Evolutionary conservation across 495 filamentous ascomycete genomes (phyloP), one percentile per base, ranked within the genome.

Genomic region (Talaromyces trachyspermus): DNA sequence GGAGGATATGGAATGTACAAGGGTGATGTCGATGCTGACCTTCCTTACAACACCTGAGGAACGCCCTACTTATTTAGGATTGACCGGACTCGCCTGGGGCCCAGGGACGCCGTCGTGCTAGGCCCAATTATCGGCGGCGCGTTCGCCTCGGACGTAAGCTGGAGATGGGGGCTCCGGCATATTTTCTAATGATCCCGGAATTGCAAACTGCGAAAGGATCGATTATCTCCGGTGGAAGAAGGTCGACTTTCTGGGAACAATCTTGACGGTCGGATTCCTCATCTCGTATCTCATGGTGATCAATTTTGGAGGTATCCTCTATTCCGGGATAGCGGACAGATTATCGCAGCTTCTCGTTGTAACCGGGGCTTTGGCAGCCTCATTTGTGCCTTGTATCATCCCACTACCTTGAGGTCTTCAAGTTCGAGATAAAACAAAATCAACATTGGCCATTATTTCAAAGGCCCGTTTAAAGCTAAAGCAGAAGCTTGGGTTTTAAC

Each of bases 41-140:
- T 33, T 59, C 33, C 53, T 52, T 7, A 71, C 68, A 0, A 56
- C 60, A 2, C 29, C 53, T 4, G 45, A 49, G 3, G 59, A 70
- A 43, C 62, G 68, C 4, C 67, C 68, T 0, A 48, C 55, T 0
- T 71, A 71, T 41, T 43, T 68, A 35, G 55, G 50, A 5, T 38
- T 60, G 9, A 65, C 54, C 2, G 65, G 64, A 6, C 48, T 66
- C 5, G 65, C 55, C 33, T 82, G 70, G 71, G 79, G 77, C 14
- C 20, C 73, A 9, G 76, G 76, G 15, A 71, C 61, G 6, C n/a
- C n/a, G n/a, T n/a, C n/a, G 59, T 68, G 0, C 58, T 81, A 0
- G 81, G 80, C 2, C 83, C 81, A 7, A 59, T 84, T 46, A 62
- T 86, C 40, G 81, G 82, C 6, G 82, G 81, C 24, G 75, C 74